A percentile compares a stretch with the other conserved stretches of the same genome.
Evolutionary conservation across 2,329 filamentous ascomycete species (phyloP).

Genomic region (Pestalotiopsis sp.): DNA sequence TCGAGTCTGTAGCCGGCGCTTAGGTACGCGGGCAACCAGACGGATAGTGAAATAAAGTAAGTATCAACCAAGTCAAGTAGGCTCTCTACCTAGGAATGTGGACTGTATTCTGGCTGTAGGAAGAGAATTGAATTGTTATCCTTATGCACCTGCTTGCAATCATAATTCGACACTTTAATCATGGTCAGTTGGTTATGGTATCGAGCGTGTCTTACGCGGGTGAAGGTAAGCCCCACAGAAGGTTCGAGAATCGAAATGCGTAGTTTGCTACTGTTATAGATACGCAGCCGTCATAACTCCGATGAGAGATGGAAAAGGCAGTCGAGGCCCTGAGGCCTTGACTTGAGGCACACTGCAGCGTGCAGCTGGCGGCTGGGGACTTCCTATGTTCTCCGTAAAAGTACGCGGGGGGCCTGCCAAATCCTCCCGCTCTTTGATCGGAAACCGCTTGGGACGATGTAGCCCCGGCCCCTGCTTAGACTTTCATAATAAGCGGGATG

Average conservation of each 20-base stretch:
- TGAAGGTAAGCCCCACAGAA: constrained; percentile 38
- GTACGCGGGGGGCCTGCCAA: background rate
- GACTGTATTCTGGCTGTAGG: no score
- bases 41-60: no score
- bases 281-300: background rate
- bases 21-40: background rate
- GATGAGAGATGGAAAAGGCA: background rate
- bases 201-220: background rate
- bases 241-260: constrained; percentile 42
- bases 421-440: constrained; percentile 3
- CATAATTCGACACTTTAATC: background rate
- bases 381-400: background rate
- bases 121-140: no score
- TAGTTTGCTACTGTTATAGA: background rate
- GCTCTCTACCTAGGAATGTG: no score
- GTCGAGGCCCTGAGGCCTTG: background rate
- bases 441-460: background rate
- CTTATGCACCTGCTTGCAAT: no score
- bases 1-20: background rate
- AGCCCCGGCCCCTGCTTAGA: constrained; percentile 7
- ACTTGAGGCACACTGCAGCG: background rate
- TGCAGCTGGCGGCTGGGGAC: background rate
- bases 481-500: constrained; percentile 9
- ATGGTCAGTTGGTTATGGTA: background rate
- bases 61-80: background rate